Evolutionary conservation across 805 yeast genomes (phyloP), one percentile per base, ranked within the genome.

Genomic region (Suhomyces sp.): DNA sequence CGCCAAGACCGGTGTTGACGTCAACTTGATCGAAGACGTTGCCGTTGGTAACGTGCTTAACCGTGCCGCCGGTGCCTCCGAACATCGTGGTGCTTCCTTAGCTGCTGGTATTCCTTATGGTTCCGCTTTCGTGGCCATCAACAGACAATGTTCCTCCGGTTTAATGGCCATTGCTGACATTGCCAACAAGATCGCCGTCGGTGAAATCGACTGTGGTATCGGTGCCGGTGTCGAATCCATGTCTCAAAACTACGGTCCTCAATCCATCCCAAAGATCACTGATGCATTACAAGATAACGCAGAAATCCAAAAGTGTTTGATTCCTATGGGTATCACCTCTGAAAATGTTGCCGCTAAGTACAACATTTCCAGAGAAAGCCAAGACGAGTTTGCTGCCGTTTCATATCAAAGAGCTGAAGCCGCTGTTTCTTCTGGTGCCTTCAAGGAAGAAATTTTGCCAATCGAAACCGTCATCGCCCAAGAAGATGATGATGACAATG

Each of bases 321-420:
- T 91, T 44, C 98, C 98, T 47, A 91, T 91, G 98, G 98, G 98
- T 29, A 81, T 82, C 53, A 91, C 98, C 35, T 85, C 88, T 56
- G 98, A 91, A 68, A 91, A 91, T 60, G 85, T 91, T 38, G 90
- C 95, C 19, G 60, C 63, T 27, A 74, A 74, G 58, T 90, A 71
- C 63, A 60, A 65, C 43, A 71, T 91, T 40, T 53, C 79, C 18
- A 79, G 98, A 60, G 51, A 57, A 20, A 78, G 71, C 43, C 98
- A 90, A 64, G 98, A 91, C 60, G 81, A 68, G 40, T 93, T 88
- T 65, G 95, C 97, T 21, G 95, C 96, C 15, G 57, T 65, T 19
- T 88, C 97, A 4, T 88, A 83, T 66, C 76, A 76, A 46, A 88
- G 86, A 72, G 97, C 98, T 14, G 88, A 74, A 51, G 57, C 56